These are phyloP conservation scores for Tetrapisispora iriomotensis DNA, from an alignment of 805 yeast genomes.

Conservation along the genomic window DNA sequence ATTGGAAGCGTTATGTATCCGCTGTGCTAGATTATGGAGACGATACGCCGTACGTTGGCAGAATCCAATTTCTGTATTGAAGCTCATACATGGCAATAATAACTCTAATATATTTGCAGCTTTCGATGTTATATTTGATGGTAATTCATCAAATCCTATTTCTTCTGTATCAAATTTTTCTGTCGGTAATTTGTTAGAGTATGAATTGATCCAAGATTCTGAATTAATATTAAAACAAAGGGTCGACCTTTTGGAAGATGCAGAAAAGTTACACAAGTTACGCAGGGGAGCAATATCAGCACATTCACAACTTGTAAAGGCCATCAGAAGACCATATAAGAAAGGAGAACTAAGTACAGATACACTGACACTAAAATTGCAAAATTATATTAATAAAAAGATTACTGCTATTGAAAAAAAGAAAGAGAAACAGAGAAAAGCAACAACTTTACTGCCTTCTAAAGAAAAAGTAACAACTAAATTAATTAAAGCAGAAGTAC, in stretches of 20 bases:
- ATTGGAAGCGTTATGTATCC: constrained; percentile 57
- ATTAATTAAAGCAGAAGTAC: not conserved
- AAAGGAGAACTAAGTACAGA: constrained; percentile 5
- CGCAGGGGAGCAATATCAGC: constrained; percentile 14
- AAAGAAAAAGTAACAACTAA: too few species aligned
- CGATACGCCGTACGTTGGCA: constrained; percentile 84
- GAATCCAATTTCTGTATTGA: constrained; percentile 57
- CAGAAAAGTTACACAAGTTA: constrained; percentile 12
- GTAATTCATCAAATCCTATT: constrained; percentile 9
- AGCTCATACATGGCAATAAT: constrained; percentile 30
- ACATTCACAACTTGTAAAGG: constrained; percentile 16
- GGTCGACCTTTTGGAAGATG: constrained; percentile 20
- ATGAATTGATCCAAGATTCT: constrained; percentile 57
- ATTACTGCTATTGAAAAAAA: not conserved
- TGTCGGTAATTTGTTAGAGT: constrained; percentile 44
- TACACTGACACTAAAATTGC: constrained; percentile 11
- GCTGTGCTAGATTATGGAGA: constrained; percentile 91
- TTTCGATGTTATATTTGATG: constrained; percentile 15
- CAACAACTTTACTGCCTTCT: not conserved
- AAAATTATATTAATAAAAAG: constrained; percentile 6
- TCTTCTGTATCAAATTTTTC: constrained; percentile 13
- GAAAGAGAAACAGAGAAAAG: not conserved
- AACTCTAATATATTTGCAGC: constrained; percentile 7
- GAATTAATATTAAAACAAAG: constrained; percentile 44
- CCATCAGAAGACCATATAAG: constrained; percentile 12